Conservation (phyloP, 2,329 filamentous ascomycete genomes). For the Penicillium olsonii region DNA sequence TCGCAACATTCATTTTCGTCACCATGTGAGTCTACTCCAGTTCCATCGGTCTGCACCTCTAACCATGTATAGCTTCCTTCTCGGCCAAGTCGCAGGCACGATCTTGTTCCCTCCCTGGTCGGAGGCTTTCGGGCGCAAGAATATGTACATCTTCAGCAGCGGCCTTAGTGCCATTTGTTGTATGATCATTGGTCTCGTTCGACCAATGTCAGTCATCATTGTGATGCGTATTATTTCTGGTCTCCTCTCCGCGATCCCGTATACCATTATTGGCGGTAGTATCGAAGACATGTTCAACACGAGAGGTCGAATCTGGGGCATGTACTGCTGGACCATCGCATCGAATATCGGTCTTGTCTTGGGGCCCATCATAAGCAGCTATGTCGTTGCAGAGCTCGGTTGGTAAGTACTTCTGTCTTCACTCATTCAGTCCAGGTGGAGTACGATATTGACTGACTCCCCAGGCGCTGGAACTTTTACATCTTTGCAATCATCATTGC, state of each 20-base stretch:
- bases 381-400: constrained; percentile 39
- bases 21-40: constrained; percentile 20
- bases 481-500: constrained; percentile 43
- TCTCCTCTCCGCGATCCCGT: constrained; percentile 50
- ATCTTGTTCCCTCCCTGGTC: constrained; percentile 41
- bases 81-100: constrained; percentile 36
- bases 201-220: constrained; percentile 39
- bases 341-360: constrained; percentile 47
- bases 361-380: constrained; percentile 49
- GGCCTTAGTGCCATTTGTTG: constrained; percentile 33
- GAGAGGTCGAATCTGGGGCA: constrained; percentile 48
- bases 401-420: constrained; percentile 33
- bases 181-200: constrained; percentile 42
- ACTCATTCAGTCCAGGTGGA: background rate
- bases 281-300: constrained; percentile 54
- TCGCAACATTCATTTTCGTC: constrained; percentile 36
- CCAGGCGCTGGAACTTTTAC: constrained; percentile 50
- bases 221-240: constrained; percentile 48
- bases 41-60: background rate
- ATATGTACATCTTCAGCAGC: constrained; percentile 36
- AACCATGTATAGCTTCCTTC: constrained; percentile 30
- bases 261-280: constrained; percentile 50
- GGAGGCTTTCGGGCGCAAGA: constrained; percentile 42
- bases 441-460: background rate
- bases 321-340: constrained; percentile 48